Conservation (phyloP, 257 asterid species). For the Solanum virginianum region DNA sequence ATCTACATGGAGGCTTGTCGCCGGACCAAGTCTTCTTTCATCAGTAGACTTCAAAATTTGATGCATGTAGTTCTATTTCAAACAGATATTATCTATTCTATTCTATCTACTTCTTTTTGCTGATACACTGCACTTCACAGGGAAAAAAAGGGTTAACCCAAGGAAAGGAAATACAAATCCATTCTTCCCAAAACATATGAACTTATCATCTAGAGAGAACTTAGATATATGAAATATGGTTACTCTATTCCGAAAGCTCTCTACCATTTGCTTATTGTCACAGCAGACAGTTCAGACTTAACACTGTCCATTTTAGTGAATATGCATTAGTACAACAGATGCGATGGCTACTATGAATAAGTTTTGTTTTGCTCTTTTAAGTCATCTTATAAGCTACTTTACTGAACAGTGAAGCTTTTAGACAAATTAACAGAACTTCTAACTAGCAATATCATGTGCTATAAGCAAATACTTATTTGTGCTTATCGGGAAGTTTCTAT, state of each 20-base stretch:
- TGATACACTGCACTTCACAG: neutral
- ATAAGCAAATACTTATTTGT: neutral
- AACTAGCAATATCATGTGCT: neutral
- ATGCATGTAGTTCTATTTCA: neutral
- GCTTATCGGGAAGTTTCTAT: neutral
- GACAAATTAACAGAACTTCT: neutral
- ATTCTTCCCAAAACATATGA: neutral
- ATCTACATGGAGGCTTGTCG: neutral
- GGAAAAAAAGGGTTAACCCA: neutral
- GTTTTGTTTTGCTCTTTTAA: neutral
- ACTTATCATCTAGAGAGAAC: neutral
- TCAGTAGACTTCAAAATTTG: neutral
- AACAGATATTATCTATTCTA: neutral
- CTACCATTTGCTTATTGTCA: neutral
- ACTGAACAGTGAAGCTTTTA: neutral
- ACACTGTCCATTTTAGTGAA: neutral
- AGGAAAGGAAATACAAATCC: neutral
- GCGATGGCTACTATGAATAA: neutral
- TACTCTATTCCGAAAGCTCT: neutral
- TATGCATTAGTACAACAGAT: neutral
- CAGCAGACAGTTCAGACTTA: neutral
- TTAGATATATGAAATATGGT: neutral
- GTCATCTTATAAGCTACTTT: neutral
- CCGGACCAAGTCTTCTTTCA: neutral
- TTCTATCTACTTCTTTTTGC: neutral